Evolutionary conservation across 106 monocot species (phyloP).

Genomic region (Narthecium ossifragum): DNA sequence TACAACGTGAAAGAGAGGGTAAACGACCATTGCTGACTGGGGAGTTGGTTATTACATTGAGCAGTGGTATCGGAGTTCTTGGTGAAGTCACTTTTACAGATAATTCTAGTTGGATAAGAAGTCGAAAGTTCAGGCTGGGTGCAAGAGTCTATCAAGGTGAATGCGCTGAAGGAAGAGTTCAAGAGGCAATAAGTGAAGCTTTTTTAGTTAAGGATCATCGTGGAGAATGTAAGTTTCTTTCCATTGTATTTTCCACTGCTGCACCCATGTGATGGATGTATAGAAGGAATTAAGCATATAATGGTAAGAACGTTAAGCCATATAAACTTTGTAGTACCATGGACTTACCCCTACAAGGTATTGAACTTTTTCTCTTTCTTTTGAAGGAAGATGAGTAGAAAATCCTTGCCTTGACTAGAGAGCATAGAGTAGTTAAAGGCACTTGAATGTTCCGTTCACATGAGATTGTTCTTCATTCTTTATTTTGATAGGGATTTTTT

Average conservation of each 20-base stretch:
- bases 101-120: slow-evolving; percentile 92
- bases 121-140: slow-evolving; percentile 77
- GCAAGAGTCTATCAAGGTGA: slow-evolving; percentile 29
- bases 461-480: too few species aligned
- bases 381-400: too few species aligned
- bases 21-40: slow-evolving; percentile 71
- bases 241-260: slow-evolving; percentile 3
- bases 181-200: slow-evolving; percentile 58
- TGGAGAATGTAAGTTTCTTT: slow-evolving; percentile 63
- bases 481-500: too few species aligned
- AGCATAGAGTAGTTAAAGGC: too few species aligned
- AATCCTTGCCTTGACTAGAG: too few species aligned
- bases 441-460: too few species aligned
- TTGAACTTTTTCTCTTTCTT: too few species aligned
- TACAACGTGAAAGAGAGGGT: slow-evolving; percentile 81
- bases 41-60: slow-evolving; percentile 42
- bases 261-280: too few species aligned
- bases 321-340: too few species aligned
- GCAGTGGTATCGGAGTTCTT: slow-evolving; percentile 43
- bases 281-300: too few species aligned
- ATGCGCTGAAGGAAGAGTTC: slow-evolving; percentile 35
- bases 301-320: too few species aligned
- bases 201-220: slow-evolving; percentile 90
- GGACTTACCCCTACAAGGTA: too few species aligned
- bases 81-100: slow-evolving; percentile 69